A percentile compares a stretch with the other conserved stretches of the same genome.
phyloP scores from a whole-genome alignment of 2,329 filamentous ascomycete species.

The Cladosporium halotolerans region DNA sequence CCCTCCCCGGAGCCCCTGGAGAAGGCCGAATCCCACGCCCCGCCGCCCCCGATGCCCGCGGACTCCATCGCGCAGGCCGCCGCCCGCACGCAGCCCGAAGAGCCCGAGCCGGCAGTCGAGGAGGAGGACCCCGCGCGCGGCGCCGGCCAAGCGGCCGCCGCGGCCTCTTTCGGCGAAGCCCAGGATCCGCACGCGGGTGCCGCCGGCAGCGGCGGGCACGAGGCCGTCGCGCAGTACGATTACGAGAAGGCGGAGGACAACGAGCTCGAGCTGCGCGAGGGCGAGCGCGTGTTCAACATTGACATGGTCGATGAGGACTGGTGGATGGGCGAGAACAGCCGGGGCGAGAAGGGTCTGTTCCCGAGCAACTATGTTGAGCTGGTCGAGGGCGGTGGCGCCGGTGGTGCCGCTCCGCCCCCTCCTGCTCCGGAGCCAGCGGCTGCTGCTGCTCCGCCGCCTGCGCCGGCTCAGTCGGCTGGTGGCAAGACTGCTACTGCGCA shows the following conservation, averaged over 20 bases:
- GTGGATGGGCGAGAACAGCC: constrained; percentile 91
- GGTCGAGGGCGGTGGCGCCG: constrained; percentile 46
- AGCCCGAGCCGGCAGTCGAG: constrained; percentile 57
- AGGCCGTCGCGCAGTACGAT: constrained; percentile 81
- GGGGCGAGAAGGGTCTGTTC: constrained; percentile 83
- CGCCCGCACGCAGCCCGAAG: constrained; percentile 58
- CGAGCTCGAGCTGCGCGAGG: constrained; percentile 84
- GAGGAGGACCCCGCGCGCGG: constrained; percentile 52
- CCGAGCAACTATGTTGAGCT: constrained; percentile 96
- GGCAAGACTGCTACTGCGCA: constrained; percentile 69
- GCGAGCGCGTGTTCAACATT: constrained; percentile 82
- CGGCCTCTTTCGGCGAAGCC: constrained; percentile 39
- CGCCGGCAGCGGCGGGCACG: constrained; percentile 50
- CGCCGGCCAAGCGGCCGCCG: constrained; percentile 41
- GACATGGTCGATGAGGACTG: constrained; percentile 98
- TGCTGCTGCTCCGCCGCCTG: constrained; percentile 18
- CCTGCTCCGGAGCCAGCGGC: constrained; percentile 31
- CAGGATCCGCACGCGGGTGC: constrained; percentile 29
- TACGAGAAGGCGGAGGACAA: constrained; percentile 98
- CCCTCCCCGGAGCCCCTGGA: constrained; percentile 44
- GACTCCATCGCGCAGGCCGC: constrained; percentile 57
- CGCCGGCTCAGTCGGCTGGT: constrained; percentile 32
- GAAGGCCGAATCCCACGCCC: constrained; percentile 41
- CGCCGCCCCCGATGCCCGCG: constrained; percentile 55
- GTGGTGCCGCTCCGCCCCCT: constrained; percentile 36